Evolutionary conservation across 2,329 filamentous ascomycete species (phyloP).

Genomic region (Fusarium sp.): DNA sequence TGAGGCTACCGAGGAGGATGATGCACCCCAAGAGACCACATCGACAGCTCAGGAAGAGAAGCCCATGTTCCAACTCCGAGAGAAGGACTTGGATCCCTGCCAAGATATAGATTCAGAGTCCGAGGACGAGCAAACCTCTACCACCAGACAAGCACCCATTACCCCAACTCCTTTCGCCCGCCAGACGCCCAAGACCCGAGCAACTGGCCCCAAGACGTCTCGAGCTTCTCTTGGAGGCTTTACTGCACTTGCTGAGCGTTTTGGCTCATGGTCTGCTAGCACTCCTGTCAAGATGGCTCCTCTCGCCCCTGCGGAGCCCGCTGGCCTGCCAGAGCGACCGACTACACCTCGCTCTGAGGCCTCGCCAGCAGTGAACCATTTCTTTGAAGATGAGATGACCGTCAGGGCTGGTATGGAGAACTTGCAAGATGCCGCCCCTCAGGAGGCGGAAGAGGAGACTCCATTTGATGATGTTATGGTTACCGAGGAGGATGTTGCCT

Average conservation of each 20-base stretch:
- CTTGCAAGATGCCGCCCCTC: slow-evolving; percentile 25
- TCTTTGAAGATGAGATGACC: slow-evolving; percentile 75
- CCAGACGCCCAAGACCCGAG: slow-evolving; percentile 43
- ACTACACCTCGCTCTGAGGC: slow-evolving; percentile 46
- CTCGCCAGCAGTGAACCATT: slow-evolving; percentile 63
- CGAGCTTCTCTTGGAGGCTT: slow-evolving; percentile 65
- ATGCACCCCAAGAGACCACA: slow-evolving; percentile 19
- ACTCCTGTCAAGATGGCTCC: slow-evolving; percentile 60
- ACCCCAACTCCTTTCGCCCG: slow-evolving; percentile 59
- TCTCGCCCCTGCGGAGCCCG: slow-evolving; percentile 47
- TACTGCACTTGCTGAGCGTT: slow-evolving; percentile 74
- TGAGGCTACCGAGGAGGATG: slow-evolving; percentile 24
- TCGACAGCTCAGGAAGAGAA: slow-evolving; percentile 40
- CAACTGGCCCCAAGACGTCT: slow-evolving; percentile 32
- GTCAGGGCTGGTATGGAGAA: slow-evolving; percentile 49
- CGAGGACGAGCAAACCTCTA: slow-evolving; percentile 64
- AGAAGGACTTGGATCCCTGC: slow-evolving; percentile 64
- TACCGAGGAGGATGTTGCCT: slow-evolving; percentile 70
- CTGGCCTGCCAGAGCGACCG: slow-evolving; percentile 50
- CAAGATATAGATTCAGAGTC: slow-evolving; percentile 66
- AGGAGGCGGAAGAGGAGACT: slow-evolving; percentile 47
- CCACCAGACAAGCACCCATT: slow-evolving; percentile 53
- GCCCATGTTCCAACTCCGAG: slow-evolving; percentile 59
- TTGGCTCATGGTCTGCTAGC: slow-evolving; percentile 74
- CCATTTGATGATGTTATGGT: slow-evolving; percentile 63